phyloP scores from a whole-genome alignment of 2,329 filamentous ascomycete species.

The Sordariomycetes sp. region DNA sequence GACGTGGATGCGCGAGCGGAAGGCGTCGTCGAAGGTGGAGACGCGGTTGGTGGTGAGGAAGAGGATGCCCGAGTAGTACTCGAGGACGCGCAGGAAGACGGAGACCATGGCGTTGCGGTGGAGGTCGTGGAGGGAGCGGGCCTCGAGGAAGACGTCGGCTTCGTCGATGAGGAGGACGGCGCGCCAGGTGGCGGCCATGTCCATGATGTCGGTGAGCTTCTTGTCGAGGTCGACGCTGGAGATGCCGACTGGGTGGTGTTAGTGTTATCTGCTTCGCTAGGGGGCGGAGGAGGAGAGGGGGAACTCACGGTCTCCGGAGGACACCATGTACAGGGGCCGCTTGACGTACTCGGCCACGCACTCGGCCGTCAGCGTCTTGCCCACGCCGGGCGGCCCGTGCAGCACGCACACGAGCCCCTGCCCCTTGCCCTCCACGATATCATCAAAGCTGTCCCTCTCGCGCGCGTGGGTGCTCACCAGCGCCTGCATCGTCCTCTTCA shows the following conservation, averaged over 20 bases:
- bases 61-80: constrained; percentile 29
- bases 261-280: background rate
- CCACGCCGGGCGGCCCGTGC: constrained; percentile 43
- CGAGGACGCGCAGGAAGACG: constrained; percentile 27
- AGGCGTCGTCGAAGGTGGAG: constrained; percentile 79
- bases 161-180: constrained; percentile 15
- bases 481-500: constrained; percentile 47
- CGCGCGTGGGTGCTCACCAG: constrained; percentile 79
- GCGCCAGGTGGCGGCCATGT: constrained; percentile 13
- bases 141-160: constrained; percentile 8
- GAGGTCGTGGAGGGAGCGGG: constrained; percentile 10
- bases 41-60: constrained; percentile 35
- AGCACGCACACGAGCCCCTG: constrained; percentile 74
- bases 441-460: constrained; percentile 71
- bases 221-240: constrained; percentile 63
- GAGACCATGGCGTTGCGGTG: constrained; percentile 14
- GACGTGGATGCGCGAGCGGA: constrained; percentile 80
- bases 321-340: constrained; percentile 74
- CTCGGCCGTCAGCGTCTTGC: constrained; percentile 35
- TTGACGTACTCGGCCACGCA: constrained; percentile 72
- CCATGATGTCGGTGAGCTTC: constrained; percentile 65
- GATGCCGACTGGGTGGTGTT: constrained; percentile 43
- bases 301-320: constrained; percentile 52
- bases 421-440: constrained; percentile 73
- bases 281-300: background rate